phyloP scores from a whole-genome alignment of 805 yeast genomes.

The Cyberlindnera misumaiensis region DNA sequence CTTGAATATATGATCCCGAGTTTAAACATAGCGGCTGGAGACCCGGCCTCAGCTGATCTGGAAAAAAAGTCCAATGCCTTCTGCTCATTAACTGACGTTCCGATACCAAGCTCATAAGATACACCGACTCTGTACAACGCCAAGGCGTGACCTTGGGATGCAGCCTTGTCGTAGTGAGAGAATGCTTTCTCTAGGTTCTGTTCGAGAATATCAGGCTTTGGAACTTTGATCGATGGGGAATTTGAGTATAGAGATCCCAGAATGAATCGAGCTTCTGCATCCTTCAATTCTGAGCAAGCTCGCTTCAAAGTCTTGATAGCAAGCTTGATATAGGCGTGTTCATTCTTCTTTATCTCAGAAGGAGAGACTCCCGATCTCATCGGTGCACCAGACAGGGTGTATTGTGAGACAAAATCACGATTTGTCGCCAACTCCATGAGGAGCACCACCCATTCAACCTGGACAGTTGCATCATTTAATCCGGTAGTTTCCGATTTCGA shows the following conservation, averaged over 20 bases:
- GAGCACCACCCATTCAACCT: conserved; percentile 56
- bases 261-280: conserved; percentile 51
- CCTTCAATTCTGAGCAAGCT: conserved; percentile 40
- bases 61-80: conserved; percentile 49
- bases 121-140: conserved; percentile 68
- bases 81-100: conserved; percentile 36
- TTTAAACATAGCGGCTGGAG: conserved; percentile 65
- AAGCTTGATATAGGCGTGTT: conserved; percentile 47
- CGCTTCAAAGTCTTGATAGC: conserved; percentile 56
- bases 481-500: conserved; percentile 16
- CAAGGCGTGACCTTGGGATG: conserved; percentile 47
- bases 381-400: conserved; percentile 42
- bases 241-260: conserved; percentile 59
- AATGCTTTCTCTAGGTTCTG: conserved; percentile 56
- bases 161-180: conserved; percentile 52
- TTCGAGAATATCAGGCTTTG: conserved; percentile 42
- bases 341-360: conserved; percentile 42
- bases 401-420: conserved; percentile 34
- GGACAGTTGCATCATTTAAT: conserved; percentile 36
- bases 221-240: conserved; percentile 36
- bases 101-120: conserved; percentile 61
- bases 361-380: conserved; percentile 29
- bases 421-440: conserved; percentile 41
- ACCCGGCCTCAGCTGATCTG: conserved; percentile 55
- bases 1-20: conserved; percentile 57